A percentile compares a stretch with the other conserved stretches of the same genome.
Conservation (phyloP, 2,329 filamentous ascomycete genomes). For the Eutypa lata region DNA sequence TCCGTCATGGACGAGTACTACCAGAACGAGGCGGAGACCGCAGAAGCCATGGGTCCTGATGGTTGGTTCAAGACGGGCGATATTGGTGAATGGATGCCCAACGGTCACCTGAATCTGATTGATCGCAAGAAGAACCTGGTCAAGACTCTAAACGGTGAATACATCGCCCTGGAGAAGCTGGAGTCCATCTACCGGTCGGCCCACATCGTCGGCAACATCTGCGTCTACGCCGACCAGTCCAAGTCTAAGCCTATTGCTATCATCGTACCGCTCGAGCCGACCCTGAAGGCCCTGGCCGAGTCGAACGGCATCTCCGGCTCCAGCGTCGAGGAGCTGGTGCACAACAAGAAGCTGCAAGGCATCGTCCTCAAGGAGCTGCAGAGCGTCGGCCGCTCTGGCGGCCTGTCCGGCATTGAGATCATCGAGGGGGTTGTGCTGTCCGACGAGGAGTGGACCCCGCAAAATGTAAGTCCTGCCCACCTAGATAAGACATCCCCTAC, state of each 20-base stretch:
- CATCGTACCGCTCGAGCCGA: conserved; percentile 54
- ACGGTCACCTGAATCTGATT: conserved; percentile 73
- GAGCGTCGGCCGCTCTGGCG: conserved; percentile 56
- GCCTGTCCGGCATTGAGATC: conserved; percentile 65
- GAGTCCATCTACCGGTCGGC: conserved; percentile 52
- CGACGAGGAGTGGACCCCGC: conserved; percentile 73
- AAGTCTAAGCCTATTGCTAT: conserved; percentile 54
- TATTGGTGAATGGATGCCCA: conserved; percentile 72
- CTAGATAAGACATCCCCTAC: no score
- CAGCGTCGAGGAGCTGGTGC: conserved; percentile 63
- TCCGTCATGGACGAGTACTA: conserved; percentile 72
- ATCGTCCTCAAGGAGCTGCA: conserved; percentile 65
- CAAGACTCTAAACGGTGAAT: conserved; percentile 79
- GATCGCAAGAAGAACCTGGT: conserved; percentile 89
- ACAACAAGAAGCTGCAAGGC: conserved; percentile 62
- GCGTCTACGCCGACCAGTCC: conserved; percentile 50
- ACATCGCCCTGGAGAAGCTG: conserved; percentile 76
- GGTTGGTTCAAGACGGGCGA: conserved; percentile 90
- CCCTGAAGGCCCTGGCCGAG: conserved; percentile 50
- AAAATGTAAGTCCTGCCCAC: conserved; percentile 56
- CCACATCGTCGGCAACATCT: conserved; percentile 52
- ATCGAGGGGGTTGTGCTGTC: conserved; percentile 69
- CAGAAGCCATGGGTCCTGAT: conserved; percentile 64
- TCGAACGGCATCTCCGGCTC: conserved; percentile 50
- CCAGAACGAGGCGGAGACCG: conserved; percentile 74